phyloP scores from a whole-genome alignment of 2,329 filamentous ascomycete genomes.

The Periconia digitata region DNA sequence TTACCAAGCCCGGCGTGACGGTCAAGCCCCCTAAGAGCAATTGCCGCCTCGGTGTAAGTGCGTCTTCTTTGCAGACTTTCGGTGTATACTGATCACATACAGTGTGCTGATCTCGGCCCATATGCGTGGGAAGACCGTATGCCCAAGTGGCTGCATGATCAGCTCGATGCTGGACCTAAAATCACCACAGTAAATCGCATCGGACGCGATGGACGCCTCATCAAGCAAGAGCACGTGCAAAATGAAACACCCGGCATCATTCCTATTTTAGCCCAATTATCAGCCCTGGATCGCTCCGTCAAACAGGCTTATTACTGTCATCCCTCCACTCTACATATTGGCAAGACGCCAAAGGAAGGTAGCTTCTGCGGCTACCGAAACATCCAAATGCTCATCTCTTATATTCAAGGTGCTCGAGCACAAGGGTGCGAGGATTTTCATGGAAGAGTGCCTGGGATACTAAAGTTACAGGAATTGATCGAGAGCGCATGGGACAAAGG shows the following conservation, averaged over 20 bases:
- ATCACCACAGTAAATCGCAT: slow-evolving; percentile 45
- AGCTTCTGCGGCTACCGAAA: slow-evolving; percentile 95
- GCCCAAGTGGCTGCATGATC: slow-evolving; percentile 46
- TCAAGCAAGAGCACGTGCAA: slow-evolving; percentile 44
- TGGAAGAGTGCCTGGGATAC: slow-evolving; percentile 68
- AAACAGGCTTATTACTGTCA: slow-evolving; percentile 79
- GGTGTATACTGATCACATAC: slow-evolving; percentile 16
- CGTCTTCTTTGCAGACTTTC: background rate
- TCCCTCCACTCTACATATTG: slow-evolving; percentile 73
- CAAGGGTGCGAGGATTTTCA: slow-evolving; percentile 63
- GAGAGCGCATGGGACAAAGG: slow-evolving; percentile 86
- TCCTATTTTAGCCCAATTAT: slow-evolving; percentile 50
- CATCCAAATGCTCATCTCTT: slow-evolving; percentile 87
- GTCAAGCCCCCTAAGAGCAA: slow-evolving; percentile 33
- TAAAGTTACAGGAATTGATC: slow-evolving; percentile 82
- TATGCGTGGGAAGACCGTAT: slow-evolving; percentile 51
- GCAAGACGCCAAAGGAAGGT: slow-evolving; percentile 77
- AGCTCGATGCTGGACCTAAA: slow-evolving; percentile 44
- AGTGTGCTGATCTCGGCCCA: slow-evolving; percentile 51
- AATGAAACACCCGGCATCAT: slow-evolving; percentile 50
- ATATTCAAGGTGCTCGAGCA: slow-evolving; percentile 63
- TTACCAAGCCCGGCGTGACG: slow-evolving; percentile 27
- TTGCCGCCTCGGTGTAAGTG: slow-evolving; percentile 39
- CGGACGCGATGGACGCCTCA: slow-evolving; percentile 45
- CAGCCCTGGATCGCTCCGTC: slow-evolving; percentile 63